Evolutionary conservation across 805 yeast species (phyloP).

Genomic region (Torulaspora indica): DNA sequence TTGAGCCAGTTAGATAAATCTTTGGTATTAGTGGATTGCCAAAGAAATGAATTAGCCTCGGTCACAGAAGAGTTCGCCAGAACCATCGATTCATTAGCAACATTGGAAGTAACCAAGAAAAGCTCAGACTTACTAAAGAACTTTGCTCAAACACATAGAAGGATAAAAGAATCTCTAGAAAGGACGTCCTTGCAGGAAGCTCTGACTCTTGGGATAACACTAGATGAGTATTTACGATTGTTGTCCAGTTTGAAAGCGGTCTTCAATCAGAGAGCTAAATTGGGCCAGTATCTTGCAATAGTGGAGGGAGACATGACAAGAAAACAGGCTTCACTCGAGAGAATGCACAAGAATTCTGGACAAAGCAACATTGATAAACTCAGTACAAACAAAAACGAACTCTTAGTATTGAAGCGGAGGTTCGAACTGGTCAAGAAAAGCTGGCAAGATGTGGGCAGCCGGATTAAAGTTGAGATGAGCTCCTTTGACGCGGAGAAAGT

Average conservation of each 20-base stretch:
- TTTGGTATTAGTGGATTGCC: conserved; percentile 66
- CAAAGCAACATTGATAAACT: conserved; percentile 60
- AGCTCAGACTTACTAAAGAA: conserved; percentile 60
- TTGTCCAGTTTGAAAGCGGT: conserved; percentile 70
- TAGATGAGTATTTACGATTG: conserved; percentile 80
- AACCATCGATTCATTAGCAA: conserved; percentile 56
- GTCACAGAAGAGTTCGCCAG: conserved; percentile 64
- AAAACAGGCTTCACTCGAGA: conserved; percentile 45
- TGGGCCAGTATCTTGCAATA: conserved; percentile 43
- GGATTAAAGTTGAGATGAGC: conserved; percentile 62
- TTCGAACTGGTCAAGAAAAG: conserved; percentile 50
- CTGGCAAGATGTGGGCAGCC: conserved; percentile 59
- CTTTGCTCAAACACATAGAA: conserved; percentile 66
- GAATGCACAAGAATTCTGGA: conserved; percentile 41
- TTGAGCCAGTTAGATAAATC: conserved; percentile 64
- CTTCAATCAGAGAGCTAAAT: conserved; percentile 67
- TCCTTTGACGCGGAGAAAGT: conserved; percentile 70
- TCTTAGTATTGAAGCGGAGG: conserved; percentile 49
- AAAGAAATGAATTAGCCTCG: conserved; percentile 66
- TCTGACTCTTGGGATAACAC: conserved; percentile 75
- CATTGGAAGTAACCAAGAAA: conserved; percentile 65
- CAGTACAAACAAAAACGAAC: conserved; percentile 53
- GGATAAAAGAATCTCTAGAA: conserved; percentile 67
- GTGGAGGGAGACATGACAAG: conserved; percentile 47
- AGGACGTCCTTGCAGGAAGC: conserved; percentile 81